Base-by-base conservation (phyloP, 768 basidiomycete species). In the Panellus pusillus region DNA sequence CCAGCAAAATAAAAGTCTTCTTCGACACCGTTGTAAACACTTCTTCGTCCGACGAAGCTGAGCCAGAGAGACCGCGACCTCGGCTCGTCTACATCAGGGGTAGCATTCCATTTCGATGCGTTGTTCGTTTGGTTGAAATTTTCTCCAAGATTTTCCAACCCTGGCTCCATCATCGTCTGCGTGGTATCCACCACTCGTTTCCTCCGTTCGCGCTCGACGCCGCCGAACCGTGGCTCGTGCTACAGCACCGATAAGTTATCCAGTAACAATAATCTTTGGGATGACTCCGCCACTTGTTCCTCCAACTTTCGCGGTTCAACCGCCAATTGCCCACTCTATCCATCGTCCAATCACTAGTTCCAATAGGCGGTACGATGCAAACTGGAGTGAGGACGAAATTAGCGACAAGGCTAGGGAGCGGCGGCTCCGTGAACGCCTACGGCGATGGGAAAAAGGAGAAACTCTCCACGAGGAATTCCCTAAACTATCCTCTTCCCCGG, bases 231-330 rank as follows among this genome's bases (percentile, higher is more conserved):
- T 86, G 8, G 70, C 83, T 1, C 75, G 82, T 27, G 76, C 83
- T 11, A 75, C 81, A 6, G 80, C 83, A n/a, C 79, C 83, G 1
- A 79, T 84, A 12, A 60, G 69, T 32, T 83, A 83, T 64, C 91
- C 93, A 3, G 89, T 87, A 61, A 82, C 86, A 8, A 91, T 97
- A 43, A 76, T 97, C 15, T 89, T 96, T 62, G 92, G 93, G n/a
- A 83, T 91, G 63, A 86, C 88, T 0, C 92, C 93, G 24, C 73
- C 89, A 4, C 71, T 93, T 9, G 59, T 62, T 44, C 69, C 63
- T 35, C 49, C 54, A 27, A 61, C 50, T 24, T 61, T 68, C 20
- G 55, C 70, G 3, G 62, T 43, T 6, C 41, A 17, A 42, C 58
- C 46, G 6, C 18, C 36, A 20, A 38, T 31, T 24, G 3, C 39